phyloP scores from a whole-genome alignment of 1,284 basidiomycete genomes.

The Fomitopsis betulina region DNA sequence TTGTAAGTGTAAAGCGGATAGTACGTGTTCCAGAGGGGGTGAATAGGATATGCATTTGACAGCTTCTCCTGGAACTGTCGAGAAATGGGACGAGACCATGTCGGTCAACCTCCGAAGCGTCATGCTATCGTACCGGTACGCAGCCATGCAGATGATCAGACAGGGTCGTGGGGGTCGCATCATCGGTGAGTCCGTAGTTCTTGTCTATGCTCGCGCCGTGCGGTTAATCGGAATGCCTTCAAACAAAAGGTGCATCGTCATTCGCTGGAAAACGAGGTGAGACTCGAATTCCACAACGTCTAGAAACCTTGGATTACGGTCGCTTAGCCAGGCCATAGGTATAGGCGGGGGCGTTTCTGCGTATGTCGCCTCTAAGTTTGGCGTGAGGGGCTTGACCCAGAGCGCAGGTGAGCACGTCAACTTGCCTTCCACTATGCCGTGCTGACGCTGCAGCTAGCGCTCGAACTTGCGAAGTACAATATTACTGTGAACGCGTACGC shows the following conservation, averaged over 20 bases:
- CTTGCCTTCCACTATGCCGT: neutral
- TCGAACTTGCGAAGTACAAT: neutral
- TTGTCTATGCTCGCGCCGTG: neutral
- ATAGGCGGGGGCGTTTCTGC: neutral
- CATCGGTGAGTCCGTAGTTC: neutral
- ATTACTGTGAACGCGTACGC: conserved; percentile 9
- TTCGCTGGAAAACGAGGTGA: conserved; percentile 5
- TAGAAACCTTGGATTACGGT: no score
- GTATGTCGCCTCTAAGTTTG: conserved; percentile 1
- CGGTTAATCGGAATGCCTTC: neutral
- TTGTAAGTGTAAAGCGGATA: neutral
- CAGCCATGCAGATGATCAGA: conserved; percentile 6
- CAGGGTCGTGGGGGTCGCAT: conserved; percentile 4
- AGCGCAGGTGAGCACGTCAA: neutral
- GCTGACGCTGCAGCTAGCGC: neutral
- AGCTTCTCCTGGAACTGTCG: neutral
- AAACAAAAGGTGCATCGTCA: conserved; percentile 3
- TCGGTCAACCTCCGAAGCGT: conserved; percentile 4
- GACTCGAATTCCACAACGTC: neutral
- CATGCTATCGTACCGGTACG: conserved; percentile 7
- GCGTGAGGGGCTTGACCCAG: conserved; percentile 1
- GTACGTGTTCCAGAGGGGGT: neutral
- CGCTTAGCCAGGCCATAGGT: neutral
- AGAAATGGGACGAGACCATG: conserved; percentile 4
- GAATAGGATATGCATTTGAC: neutral